Base-by-base conservation (phyloP, 2,329 filamentous ascomycete genomes). In the Pyrenochaeta sp. region DNA sequence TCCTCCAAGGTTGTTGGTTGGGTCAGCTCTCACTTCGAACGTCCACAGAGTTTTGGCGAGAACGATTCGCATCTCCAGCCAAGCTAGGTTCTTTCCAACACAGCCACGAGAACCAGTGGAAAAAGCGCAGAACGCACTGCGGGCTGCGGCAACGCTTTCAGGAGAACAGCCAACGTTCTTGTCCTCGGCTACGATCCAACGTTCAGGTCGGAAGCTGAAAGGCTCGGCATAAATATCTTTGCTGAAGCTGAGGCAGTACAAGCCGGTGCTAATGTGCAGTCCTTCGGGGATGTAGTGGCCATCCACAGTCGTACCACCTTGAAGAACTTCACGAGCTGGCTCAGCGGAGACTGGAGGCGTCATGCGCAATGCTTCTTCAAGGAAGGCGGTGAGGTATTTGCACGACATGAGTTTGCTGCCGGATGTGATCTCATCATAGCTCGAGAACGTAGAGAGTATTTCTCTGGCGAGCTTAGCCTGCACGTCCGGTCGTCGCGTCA, bases 71-170 rank as follows among this genome's bases (percentile, higher is more conserved):
- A 76, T 65, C 12, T 69, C 71, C 27, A 72, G 62, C 59, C 62
- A 72, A 6, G 67, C 67, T 45, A 74, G 54, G 13, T 72, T 73
- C 66, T 75, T 74, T 10, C 73, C 73, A 19, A 69, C 67, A 28
- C 73, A 76, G 13, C 70, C 71, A 37, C 66, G 56, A 2, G 70
- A 61, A 8, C 73, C 73, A 28, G 56, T 56, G 6, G 64, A 64
- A 48, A 75, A 76, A 12, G 72, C 65, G 48, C 56, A 66, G 47
- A 65, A 69, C 3, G 59, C 64, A 1, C 50, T 52, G 22, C 66
- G 60, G 0, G 66, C 66, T 5, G 48, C 25, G 10, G 62, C 52
- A 1, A 73, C 63, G 10, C 50, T 59, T 49, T 62, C 60, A 22
- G 50, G 45, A 22, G 67, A 55, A 13, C 59, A 60, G 13, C 58